phyloP scores from a whole-genome alignment of 116 monocot species.

The Dioscorea cayenensis region DNA sequence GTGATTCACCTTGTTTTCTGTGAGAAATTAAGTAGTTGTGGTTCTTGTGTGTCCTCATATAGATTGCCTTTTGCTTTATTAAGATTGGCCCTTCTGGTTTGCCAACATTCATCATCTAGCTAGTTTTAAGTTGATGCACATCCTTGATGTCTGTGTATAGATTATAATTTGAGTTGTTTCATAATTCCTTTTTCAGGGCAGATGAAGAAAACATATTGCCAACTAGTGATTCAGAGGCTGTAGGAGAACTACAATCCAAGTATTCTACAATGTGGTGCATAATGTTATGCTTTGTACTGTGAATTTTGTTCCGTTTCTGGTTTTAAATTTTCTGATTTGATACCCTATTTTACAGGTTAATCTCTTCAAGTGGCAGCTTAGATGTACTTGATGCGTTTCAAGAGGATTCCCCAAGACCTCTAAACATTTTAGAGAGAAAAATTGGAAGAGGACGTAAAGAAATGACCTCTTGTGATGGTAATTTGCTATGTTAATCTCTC shows the following conservation, averaged over 20 bases:
- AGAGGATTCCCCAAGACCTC: slow-evolving; percentile 4
- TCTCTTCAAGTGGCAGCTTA: slow-evolving; percentile 10
- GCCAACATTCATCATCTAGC: too few species aligned
- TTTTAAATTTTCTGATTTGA: not conserved
- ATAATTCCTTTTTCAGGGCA: slow-evolving; percentile 9
- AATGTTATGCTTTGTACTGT: not conserved
- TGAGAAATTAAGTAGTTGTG: too few species aligned
- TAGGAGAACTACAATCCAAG: not conserved
- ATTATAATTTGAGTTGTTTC: not conserved
- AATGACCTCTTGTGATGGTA: slow-evolving; percentile 7
- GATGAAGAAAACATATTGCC: not conserved
- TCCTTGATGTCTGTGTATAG: not conserved
- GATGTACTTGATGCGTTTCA: slow-evolving; percentile 6
- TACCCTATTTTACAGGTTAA: slow-evolving; percentile 7
- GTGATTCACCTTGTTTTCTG: too few species aligned
- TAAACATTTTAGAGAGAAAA: slow-evolving; percentile 9
- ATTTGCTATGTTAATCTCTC: not conserved
- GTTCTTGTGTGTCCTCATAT: too few species aligned
- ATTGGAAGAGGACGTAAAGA: not conserved
- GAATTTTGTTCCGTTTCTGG: not conserved
- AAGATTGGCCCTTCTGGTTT: too few species aligned
- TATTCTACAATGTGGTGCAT: not conserved
- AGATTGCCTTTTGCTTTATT: too few species aligned
- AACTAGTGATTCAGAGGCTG: slow-evolving; percentile 10
- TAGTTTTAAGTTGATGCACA: not conserved